Evolutionary conservation across 2,329 filamentous ascomycete species (phyloP), one percentile per base, ranked within the genome.

Genomic region (Fusarium transvaalense): DNA sequence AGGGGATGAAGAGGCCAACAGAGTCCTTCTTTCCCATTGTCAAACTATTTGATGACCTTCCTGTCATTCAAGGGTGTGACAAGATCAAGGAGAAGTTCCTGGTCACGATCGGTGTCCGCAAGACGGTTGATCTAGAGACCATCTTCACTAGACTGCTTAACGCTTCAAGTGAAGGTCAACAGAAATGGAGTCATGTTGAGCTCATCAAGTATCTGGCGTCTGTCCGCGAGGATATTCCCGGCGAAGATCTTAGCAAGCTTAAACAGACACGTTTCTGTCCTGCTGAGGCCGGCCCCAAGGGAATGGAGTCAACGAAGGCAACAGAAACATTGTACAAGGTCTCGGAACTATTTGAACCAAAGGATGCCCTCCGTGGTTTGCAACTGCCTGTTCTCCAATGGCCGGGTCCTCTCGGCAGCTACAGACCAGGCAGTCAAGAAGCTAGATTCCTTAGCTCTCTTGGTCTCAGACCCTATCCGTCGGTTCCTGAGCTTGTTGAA

Each of bases 1-100:
- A 90, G 69, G 96, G 96, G 10, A 97, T 99, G 94, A 91, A 85
- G 72, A 92, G 88, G 71, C 96, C 96, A 6, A 81, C 83, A 5
- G 94, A 98, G 69, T 90, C 96, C 0, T 99, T 97, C 78, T 97
- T 99, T 75, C 89, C 92, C 3, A 91, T 89, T n/a, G 96, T 99
- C 37, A 96, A 93, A 77, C 83, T 99, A 1, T 99, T 99, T 75
- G 94, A 97, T 65, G 96, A 99, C 76, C 83, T 99, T 17, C 94
- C 96, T 0, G 90, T 91, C 14, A 89, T 98, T 3, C 88, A 90
- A 68, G 89, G 88, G 14, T 89, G 94, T 42, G 89, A 91, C 39
- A 88, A 89, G 32, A 87, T 97, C 14, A 98, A 97, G 76, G 95
- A 98, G 45, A 97, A 97, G 77, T 92, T 99, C 65, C 80, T 99